These are phyloP conservation scores for Metschnikowia kunwiensis DNA, from an alignment of 805 yeast species.

Conservation along the genomic window DNA sequence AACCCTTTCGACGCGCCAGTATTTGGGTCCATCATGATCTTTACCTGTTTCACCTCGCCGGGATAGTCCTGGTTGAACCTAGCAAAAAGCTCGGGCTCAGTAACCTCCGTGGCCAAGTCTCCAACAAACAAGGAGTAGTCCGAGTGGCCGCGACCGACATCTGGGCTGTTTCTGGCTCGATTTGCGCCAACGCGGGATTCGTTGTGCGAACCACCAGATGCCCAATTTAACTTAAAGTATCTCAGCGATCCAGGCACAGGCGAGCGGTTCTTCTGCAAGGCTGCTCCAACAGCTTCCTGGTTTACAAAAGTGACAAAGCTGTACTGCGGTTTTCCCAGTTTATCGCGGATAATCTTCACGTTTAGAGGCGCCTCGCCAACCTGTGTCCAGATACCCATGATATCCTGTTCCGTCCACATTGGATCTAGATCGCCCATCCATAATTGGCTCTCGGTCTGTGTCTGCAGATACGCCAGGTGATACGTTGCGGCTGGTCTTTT, in stretches of 20 bases:
- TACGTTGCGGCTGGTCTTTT: conserved; percentile 10
- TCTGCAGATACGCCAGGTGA: conserved; percentile 19
- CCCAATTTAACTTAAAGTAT: conserved; percentile 75
- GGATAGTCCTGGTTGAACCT: conserved; percentile 68
- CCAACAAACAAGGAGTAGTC: conserved; percentile 82
- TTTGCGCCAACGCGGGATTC: conserved; percentile 2
- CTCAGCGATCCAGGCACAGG: conserved; percentile 61
- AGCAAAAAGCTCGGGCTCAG: conserved; percentile 62
- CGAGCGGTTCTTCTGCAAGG: conserved; percentile 64
- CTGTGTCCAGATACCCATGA: conserved; percentile 65
- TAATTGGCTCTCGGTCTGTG: conserved; percentile 35
- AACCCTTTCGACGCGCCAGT: conserved; percentile 78
- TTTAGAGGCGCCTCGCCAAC: conserved; percentile 59
- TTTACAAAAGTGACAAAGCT: conserved; percentile 76
- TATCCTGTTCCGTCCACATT: conserved; percentile 70
- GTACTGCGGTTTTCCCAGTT: conserved; percentile 45
- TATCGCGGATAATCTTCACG: conserved; percentile 73
- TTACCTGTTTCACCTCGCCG: conserved; percentile 65
- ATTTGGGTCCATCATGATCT: conserved; percentile 69
- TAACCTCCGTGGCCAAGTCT: conserved; percentile 71
- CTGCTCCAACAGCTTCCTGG: conserved; percentile 58
- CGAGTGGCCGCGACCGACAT: conserved; percentile 1
- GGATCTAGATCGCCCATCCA: conserved; percentile 95
- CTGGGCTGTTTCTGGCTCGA: conserved; percentile 2
- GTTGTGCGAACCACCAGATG: conserved; percentile 49